Conservation (phyloP, 805 yeast species). For the Cyberlindnera euphorbiae region DNA sequence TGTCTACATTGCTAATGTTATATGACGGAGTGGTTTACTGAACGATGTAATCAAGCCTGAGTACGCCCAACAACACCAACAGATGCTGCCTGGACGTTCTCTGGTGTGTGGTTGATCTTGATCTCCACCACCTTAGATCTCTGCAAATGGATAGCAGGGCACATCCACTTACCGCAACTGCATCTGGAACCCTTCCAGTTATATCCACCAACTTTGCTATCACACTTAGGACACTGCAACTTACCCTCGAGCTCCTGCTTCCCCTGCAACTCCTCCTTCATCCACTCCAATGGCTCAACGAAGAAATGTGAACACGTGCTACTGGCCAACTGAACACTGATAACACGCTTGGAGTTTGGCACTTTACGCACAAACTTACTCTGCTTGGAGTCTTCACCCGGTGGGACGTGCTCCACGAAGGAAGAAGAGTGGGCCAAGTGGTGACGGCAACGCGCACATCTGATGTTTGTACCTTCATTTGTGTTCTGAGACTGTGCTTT, state of each 20-base stretch:
- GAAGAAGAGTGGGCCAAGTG: constrained; percentile 59
- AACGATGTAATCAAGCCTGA: too few relatives aligned
- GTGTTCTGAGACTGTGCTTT: constrained; percentile 22
- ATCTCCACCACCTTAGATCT: constrained; percentile 72
- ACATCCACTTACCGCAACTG: constrained; percentile 93
- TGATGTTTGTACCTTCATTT: constrained; percentile 34
- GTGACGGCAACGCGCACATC: constrained; percentile 83
- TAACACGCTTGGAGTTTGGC: constrained; percentile 54
- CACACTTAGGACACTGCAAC: constrained; percentile 79
- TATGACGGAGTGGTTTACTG: too few relatives aligned
- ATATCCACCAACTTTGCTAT: constrained; percentile 82
- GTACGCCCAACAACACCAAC: too few relatives aligned
- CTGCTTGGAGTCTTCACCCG: constrained; percentile 60
- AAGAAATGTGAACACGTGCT: constrained; percentile 76
- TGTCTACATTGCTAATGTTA: too few relatives aligned
- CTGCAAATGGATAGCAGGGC: constrained; percentile 83
- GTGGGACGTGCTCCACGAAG: constrained; percentile 61
- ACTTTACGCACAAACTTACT: constrained; percentile 62
- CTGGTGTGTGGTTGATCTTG: constrained; percentile 14
- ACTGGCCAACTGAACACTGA: constrained; percentile 53
- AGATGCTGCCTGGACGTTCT: constrained; percentile 8
- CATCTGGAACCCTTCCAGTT: constrained; percentile 94
- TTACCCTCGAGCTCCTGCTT: constrained; percentile 76
- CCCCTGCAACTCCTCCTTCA: constrained; percentile 66
- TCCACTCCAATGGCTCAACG: constrained; percentile 88